Conservation (phyloP, 345 rosid species). For the Citrus trifoliata region DNA sequence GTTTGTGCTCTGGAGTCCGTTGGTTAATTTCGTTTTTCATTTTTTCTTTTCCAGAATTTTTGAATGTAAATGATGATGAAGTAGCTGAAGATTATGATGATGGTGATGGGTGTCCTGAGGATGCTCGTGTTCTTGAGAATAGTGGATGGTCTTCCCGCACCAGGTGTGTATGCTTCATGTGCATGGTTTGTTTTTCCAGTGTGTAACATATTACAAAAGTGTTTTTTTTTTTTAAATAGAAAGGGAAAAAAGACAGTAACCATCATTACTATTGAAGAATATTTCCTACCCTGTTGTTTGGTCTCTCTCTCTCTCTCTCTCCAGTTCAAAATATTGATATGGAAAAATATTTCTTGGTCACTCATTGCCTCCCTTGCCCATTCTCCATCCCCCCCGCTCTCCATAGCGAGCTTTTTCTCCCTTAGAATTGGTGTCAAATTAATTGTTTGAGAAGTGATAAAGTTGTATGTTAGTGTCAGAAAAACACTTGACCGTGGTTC, state of each 20-base stretch:
- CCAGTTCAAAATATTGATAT: neutral
- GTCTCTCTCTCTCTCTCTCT: neutral
- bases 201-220: neutral
- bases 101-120: conserved; percentile 53
- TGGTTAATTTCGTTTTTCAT: neutral
- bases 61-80: conserved; percentile 92
- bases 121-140: conserved; percentile 67
- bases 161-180: conserved; percentile 47
- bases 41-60: conserved; percentile 51
- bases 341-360: neutral
- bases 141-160: conserved; percentile 99
- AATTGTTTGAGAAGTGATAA: neutral
- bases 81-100: conserved; percentile 65
- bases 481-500: neutral
- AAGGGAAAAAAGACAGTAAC: neutral
- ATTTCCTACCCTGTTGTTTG: neutral
- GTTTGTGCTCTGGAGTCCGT: neutral
- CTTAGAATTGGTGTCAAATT: neutral
- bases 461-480: neutral
- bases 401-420: neutral
- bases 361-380: neutral
- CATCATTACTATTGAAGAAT: neutral
- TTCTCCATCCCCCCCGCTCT: neutral
- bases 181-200: neutral
- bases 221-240: too few species aligned